Evolutionary conservation across 495 filamentous ascomycete genomes (phyloP).

Genomic region (Penicilliopsis zonata): DNA sequence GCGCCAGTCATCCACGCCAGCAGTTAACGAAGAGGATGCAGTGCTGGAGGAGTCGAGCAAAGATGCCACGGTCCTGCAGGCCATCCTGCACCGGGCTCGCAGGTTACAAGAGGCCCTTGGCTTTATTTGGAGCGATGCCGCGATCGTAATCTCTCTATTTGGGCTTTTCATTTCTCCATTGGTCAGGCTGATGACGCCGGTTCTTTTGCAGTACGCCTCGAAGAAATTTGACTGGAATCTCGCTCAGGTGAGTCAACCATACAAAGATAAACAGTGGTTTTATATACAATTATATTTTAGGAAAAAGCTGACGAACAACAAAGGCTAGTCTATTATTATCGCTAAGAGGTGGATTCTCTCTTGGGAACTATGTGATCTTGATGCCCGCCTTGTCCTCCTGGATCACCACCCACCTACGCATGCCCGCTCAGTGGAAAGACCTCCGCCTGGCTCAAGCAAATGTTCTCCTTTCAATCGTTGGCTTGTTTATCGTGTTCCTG

Average conservation of each 20-base stretch:
- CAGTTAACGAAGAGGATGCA: neutral
- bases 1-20: neutral
- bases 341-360: slow-evolving; percentile 21
- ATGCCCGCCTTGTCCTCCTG: slow-evolving; percentile 12
- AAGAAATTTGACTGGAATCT: slow-evolving; percentile 31
- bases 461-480: slow-evolving; percentile 15
- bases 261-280: no score
- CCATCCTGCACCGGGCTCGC: slow-evolving; percentile 5
- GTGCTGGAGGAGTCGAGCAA: neutral
- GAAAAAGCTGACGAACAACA: no score
- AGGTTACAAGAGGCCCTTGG: slow-evolving; percentile 15
- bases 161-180: slow-evolving; percentile 18
- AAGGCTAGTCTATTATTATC: slow-evolving; percentile 30
- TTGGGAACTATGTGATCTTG: slow-evolving; percentile 19
- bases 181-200: slow-evolving; percentile 13
- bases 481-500: slow-evolving; percentile 16
- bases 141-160: slow-evolving; percentile 17
- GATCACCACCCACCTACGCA: slow-evolving; percentile 12
- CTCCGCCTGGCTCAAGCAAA: slow-evolving; percentile 18
- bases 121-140: slow-evolving; percentile 21
- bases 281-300: no score
- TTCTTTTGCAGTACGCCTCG: slow-evolving; percentile 30
- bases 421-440: slow-evolving; percentile 19
- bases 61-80: slow-evolving; percentile 6
- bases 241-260: slow-evolving; percentile 19